Evolutionary conservation across 2,329 filamentous ascomycete genomes (phyloP).

Genomic region (Penicillium crustosum): DNA sequence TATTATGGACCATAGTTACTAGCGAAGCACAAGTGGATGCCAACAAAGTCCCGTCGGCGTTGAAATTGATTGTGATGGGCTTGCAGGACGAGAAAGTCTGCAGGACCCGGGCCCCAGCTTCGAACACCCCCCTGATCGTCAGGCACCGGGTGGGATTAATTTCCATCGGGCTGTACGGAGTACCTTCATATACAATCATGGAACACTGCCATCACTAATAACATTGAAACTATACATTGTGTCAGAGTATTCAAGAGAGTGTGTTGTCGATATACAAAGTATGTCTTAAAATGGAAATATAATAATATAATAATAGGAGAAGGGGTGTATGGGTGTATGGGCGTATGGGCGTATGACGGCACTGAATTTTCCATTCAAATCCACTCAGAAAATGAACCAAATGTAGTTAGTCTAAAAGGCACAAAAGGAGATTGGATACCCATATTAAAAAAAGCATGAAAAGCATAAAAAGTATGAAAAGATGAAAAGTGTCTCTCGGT

Average conservation of each 20-base stretch:
- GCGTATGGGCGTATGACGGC: neutral
- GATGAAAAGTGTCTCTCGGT: neutral
- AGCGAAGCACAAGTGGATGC: neutral
- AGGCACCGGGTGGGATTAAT: constrained; percentile 9
- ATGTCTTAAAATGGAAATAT: neutral
- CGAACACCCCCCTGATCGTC: constrained; percentile 14
- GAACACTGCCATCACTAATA: neutral
- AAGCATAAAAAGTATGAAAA: neutral
- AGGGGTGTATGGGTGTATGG: neutral
- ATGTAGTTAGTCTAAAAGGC: neutral
- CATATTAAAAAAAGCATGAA: neutral
- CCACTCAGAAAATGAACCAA: neutral
- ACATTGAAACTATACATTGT: neutral
- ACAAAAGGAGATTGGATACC: neutral
- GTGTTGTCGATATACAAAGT: neutral
- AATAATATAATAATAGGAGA: constrained; percentile 2
- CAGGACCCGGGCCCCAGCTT: neutral
- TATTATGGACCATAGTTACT: neutral
- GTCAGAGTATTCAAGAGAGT: neutral
- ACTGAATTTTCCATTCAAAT: neutral
- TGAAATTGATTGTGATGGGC: neutral
- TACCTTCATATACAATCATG: neutral
- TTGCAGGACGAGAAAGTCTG: neutral
- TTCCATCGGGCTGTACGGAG: neutral
- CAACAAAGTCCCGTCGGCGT: neutral